A percentile compares a stretch with the other conserved stretches of the same genome.
These are phyloP conservation scores for Cercospora beticola DNA, from an alignment of 2,329 filamentous ascomycete genomes.

Conservation along the genomic window DNA sequence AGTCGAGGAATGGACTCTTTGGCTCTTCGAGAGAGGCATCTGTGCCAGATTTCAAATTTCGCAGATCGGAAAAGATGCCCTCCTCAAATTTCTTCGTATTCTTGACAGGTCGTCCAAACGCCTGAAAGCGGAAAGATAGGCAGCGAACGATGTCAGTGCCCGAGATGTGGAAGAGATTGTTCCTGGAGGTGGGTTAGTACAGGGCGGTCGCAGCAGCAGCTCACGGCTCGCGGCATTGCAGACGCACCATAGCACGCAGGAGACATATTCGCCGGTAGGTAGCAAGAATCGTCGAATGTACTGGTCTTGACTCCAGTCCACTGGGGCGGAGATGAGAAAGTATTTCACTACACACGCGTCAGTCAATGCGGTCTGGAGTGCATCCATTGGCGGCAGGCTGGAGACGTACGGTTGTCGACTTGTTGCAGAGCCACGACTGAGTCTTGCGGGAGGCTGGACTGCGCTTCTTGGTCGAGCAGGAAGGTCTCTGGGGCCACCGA, in stretches of 20 bases:
- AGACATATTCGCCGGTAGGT: conserved; percentile 97
- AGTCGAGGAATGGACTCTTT: conserved; percentile 97
- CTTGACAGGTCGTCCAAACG: conserved; percentile 96
- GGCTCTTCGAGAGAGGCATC: conserved; percentile 98
- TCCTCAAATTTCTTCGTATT: conserved; percentile 99
- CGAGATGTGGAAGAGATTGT: conserved; percentile 98
- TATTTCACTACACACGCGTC: conserved; percentile 75
- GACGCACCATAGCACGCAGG: conserved; percentile 83
- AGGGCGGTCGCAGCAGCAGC: neutral
- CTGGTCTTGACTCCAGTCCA: conserved; percentile 96
- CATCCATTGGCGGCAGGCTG: neutral
- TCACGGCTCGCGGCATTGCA: conserved; percentile 19
- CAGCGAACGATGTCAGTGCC: conserved; percentile 98
- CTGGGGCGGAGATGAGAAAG: conserved; percentile 96
- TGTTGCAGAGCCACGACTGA: conserved; percentile 96
- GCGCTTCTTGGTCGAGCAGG: conserved; percentile 94
- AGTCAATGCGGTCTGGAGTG: conserved; percentile 29
- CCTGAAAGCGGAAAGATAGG: conserved; percentile 96
- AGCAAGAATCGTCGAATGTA: conserved; percentile 94
- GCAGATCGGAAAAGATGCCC: conserved; percentile 96
- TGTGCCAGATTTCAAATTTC: conserved; percentile 96
- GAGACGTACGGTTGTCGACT: conserved; percentile 84
- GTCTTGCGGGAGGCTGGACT: conserved; percentile 93
- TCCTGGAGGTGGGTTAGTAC: conserved; percentile 55
- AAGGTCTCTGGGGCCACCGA: conserved; percentile 89